Base-by-base conservation (phyloP, 371 early-diverging fungal species). In the Mortierella sp. region DNA sequence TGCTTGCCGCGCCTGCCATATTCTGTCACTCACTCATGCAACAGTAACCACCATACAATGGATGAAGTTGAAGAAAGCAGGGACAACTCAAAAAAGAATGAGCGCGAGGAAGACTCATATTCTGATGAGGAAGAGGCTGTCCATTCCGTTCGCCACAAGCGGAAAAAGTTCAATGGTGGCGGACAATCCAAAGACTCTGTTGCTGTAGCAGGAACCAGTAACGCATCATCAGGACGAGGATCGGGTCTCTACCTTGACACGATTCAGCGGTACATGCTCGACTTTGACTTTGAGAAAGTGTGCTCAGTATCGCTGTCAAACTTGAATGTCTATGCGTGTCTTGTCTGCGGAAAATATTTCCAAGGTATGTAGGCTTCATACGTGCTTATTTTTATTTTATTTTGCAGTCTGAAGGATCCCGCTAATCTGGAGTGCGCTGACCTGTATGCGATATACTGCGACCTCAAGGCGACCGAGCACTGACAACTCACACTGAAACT, bases 211-310 rank as follows among this genome's bases (percentile, higher is more conserved):
- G 67, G 18, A 40, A 54, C 52, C 39, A n/a, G 47, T 28, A 26
- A 62, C 28, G 75, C 60, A 49, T 22, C 39, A 35, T 18, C 64
- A 49, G 76, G 77, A 76, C 66, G 67, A 18, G 76, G 73, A 54
- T 79, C 80, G 32, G 81, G 81, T 49, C 81, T 81, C 18, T 81
- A 81, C 66, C 73, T 81, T 47, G 81, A 79, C 63, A 79, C 80
- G 20, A 92, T 97, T 73, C 90, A 96, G 83, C 91, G 98, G n/a
- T 87, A 91, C 74, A 89, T 91, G 88, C 89, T 99, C 35, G 98
- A 99, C 87, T 99, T 98, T 88, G 99, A 99, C 83, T 98, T 98
- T 83, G 98, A 98, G 78, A 96, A 97, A 75, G 92, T 97, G 20
- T 98, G 99, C 85, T 95, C 95, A 0, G 96, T 98, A 0, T 95